A percentile compares a stretch with the other conserved stretches of the same genome.
These are phyloP conservation scores for Skeletonema tropicum DNA, from an alignment of 108 stramenopile species.

Conservation along the genomic window DNA sequence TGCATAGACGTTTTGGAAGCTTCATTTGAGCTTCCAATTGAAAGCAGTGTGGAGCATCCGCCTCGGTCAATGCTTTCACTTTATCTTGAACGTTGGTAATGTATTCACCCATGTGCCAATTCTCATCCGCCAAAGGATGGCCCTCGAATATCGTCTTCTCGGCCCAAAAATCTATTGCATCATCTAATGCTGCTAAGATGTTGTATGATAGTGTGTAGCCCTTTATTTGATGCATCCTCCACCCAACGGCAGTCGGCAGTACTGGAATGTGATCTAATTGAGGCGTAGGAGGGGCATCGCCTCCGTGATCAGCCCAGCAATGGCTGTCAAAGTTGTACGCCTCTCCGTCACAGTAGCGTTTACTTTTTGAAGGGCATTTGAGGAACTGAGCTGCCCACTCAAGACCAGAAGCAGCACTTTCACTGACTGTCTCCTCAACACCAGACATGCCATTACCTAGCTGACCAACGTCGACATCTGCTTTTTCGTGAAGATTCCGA, in stretches of 20 bases:
- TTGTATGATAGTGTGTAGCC: conserved; percentile 67
- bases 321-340: conserved; percentile 56
- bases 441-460: conserved; percentile 60
- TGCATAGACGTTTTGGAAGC: conserved; percentile 61
- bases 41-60: conserved; percentile 37
- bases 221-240: conserved; percentile 75
- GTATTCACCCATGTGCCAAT: conserved; percentile 65
- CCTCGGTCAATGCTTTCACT: conserved; percentile 25
- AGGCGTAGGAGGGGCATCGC: conserved; percentile 52
- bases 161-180: conserved; percentile 67
- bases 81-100: conserved; percentile 45
- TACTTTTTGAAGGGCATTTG: conserved; percentile 55
- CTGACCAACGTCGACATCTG: conserved; percentile 79
- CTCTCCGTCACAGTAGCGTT: conserved; percentile 50
- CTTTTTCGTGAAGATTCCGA: conserved; percentile 64
- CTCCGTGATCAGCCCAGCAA: conserved; percentile 75
- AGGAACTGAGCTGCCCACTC: conserved; percentile 73
- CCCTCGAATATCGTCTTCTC: conserved; percentile 76
- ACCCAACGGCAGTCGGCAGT: conserved; percentile 53
- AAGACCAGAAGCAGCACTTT: conserved; percentile 54
- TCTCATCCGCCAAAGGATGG: conserved; percentile 76
- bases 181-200: conserved; percentile 62
- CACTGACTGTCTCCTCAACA: conserved; percentile 54
- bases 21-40: conserved; percentile 23
- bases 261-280: conserved; percentile 66